A percentile compares a stretch with the other conserved stretches of the same genome.
Conservation (phyloP, 208 protist genomes). For the Trypanosoma brucei region DNA sequence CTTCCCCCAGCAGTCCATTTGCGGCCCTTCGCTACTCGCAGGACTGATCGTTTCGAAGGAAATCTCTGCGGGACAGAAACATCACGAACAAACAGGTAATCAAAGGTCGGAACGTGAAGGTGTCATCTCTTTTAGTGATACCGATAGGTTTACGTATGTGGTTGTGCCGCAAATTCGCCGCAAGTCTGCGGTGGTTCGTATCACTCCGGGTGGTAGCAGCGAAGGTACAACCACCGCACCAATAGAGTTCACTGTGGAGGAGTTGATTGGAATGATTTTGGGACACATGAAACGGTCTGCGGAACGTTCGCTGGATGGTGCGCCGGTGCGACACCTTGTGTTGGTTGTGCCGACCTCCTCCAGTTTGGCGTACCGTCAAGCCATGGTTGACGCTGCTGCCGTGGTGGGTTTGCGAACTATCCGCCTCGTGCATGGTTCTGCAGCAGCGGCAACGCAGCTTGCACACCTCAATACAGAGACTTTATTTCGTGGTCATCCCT, state of each 20-base stretch:
- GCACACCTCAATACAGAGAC: slow-evolving; percentile 45
- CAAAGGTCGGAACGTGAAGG: not conserved
- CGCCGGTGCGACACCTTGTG: slow-evolving; percentile 48
- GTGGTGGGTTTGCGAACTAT: slow-evolving; percentile 77
- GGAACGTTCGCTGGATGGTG: slow-evolving; percentile 31
- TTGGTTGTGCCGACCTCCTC: slow-evolving; percentile 73
- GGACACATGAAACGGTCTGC: slow-evolving; percentile 60
- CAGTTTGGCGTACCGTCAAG: slow-evolving; percentile 69
- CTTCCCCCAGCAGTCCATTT: slow-evolving; percentile 70
- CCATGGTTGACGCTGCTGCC: slow-evolving; percentile 84
- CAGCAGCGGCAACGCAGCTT: slow-evolving; percentile 65
- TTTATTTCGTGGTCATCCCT: slow-evolving; percentile 20
- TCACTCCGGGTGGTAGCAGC: slow-evolving; percentile 6
- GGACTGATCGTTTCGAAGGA: slow-evolving; percentile 10
- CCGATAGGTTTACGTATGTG: slow-evolving; percentile 5
- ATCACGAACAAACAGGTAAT: not conserved
- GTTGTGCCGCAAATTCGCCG: slow-evolving; percentile 18
- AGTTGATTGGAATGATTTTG: slow-evolving; percentile 86
- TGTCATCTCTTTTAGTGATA: not conserved
- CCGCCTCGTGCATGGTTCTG: slow-evolving; percentile 79
- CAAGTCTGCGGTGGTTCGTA: slow-evolving; percentile 11
- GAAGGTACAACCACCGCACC: slow-evolving; percentile 3
- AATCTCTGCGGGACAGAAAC: not conserved
- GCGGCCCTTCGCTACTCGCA: slow-evolving; percentile 47
- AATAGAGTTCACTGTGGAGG: slow-evolving; percentile 62